Base-by-base conservation (phyloP, 2,329 filamentous ascomycete genomes). In the Beauveria medogensis region DNA sequence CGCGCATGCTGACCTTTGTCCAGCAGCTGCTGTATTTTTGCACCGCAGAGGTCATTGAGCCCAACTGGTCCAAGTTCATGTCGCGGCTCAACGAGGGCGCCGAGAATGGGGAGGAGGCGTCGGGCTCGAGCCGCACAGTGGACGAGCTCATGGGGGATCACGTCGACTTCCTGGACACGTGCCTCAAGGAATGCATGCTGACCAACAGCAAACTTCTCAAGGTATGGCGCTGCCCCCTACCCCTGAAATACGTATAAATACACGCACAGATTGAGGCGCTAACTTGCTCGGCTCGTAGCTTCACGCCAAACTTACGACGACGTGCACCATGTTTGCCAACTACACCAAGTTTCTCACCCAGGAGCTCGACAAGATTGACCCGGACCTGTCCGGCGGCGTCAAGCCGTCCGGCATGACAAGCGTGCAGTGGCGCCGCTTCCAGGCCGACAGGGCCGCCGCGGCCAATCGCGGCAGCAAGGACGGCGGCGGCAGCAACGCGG, bases 81-180 rank as follows among this genome's bases (percentile, higher is more conserved):
- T 85, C 88, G n/a, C 82, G 91, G 37, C 80, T 97, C 6, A 82
- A 81, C 63, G 82, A 84, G 60, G 77, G 79, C 14, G 63, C 63
- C 5, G 60, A 67, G 5, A 63, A 64, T 9, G 64, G 65, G 8
- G 67, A 72, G 41, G 62, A 62, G n/a, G 61, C 70, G 14, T 71
- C 72, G 3, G 68, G 72, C 1, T 71, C 75, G 7, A 78, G 77
- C 46, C 76, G 92, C 43, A 99, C 94, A 0, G 94, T 99, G 1
- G 94, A 99, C 70, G 92, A 97, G 76, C 77, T 99, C 70, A 99
- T 99, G 94, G 91, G 97, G 76, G 92, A 97, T 70, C 94, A 99
- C 75, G 92, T 99, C 63, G 94, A 97, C 75, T 99, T 99, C 73
- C 78, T 99, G 53, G 94, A 97, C 68, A 97, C 94, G 4, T 99